Evolutionary conservation across 1,284 basidiomycete species (phyloP).

Genomic region (Ustilago shanxiensis): DNA sequence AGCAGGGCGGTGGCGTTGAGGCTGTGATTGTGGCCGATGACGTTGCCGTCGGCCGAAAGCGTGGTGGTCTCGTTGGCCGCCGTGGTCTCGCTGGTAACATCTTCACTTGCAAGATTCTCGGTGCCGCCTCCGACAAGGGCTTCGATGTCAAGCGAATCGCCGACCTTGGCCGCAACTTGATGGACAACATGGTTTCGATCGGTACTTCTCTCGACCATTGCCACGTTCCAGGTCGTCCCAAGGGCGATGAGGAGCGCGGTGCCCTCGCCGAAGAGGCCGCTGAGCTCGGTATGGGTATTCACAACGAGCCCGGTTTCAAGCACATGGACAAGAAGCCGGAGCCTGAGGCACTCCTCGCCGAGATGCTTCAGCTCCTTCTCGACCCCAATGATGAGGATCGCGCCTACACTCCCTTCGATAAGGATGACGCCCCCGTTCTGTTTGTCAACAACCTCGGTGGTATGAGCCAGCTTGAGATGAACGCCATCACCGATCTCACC

Average conservation of each 20-base stretch:
- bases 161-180: conserved; percentile 75
- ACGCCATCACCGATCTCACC: conserved; percentile 73
- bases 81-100: conserved; percentile 72
- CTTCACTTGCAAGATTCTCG: conserved; percentile 68
- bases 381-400: conserved; percentile 71
- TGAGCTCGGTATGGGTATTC: conserved; percentile 75
- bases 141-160: conserved; percentile 61
- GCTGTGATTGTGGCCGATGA: conserved; percentile 73
- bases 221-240: conserved; percentile 74
- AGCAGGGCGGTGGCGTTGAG: conserved; percentile 71
- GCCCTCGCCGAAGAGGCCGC: conserved; percentile 70
- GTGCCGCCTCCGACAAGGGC: conserved; percentile 65
- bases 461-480: conserved; percentile 75
- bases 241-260: conserved; percentile 62
- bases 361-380: conserved; percentile 67
- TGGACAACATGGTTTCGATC: conserved; percentile 73
- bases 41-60: conserved; percentile 72
- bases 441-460: conserved; percentile 77
- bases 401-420: conserved; percentile 71
- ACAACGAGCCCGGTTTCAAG: conserved; percentile 76
- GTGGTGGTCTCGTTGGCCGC: conserved; percentile 72
- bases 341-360: conserved; percentile 55
- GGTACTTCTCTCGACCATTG: conserved; percentile 76
- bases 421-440: conserved; percentile 71
- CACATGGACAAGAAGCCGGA: conserved; percentile 66